phyloP scores from a whole-genome alignment of 2,329 filamentous ascomycete genomes.

The Penicillium occitanis region DNA sequence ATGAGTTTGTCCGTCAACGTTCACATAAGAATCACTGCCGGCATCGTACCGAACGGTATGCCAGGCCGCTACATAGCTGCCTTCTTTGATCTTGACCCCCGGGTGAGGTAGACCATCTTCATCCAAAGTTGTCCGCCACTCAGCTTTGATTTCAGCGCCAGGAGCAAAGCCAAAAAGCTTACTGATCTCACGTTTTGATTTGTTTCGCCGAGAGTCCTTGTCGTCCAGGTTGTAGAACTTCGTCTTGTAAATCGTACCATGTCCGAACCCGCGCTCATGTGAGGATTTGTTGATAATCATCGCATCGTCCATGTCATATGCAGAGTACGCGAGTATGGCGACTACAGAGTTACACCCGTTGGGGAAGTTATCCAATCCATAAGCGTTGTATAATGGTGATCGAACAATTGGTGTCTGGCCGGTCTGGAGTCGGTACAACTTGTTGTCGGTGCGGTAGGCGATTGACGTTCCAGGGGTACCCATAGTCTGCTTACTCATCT shows the following conservation, averaged over 20 bases:
- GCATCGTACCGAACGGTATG: slow-evolving; percentile 80
- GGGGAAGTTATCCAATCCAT: slow-evolving; percentile 96
- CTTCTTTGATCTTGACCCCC: slow-evolving; percentile 73
- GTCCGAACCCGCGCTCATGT: slow-evolving; percentile 91
- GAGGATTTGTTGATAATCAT: slow-evolving; percentile 99
- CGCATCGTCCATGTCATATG: slow-evolving; percentile 98
- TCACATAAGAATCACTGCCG: slow-evolving; percentile 70
- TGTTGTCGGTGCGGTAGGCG: slow-evolving; percentile 91
- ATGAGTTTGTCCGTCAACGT: slow-evolving; percentile 80
- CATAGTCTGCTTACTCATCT: slow-evolving; percentile 99
- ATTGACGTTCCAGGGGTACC: slow-evolving; percentile 87
- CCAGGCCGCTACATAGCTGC: slow-evolving; percentile 83
- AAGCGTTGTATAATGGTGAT: slow-evolving; percentile 89
- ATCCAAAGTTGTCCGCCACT: slow-evolving; percentile 72
- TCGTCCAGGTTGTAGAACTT: slow-evolving; percentile 87
- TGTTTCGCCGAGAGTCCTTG: slow-evolving; percentile 64
- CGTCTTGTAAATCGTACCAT: slow-evolving; percentile 97
- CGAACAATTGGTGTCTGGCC: slow-evolving; percentile 94
- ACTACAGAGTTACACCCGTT: slow-evolving; percentile 95
- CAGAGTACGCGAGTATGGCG: slow-evolving; percentile 96
- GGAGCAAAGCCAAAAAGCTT: slow-evolving; percentile 93
- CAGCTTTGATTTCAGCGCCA: slow-evolving; percentile 67
- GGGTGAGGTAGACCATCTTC: slow-evolving; percentile 83
- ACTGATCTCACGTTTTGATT: slow-evolving; percentile 66
- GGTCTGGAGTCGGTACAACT: slow-evolving; percentile 89